phyloP scores from a whole-genome alignment of 2,329 filamentous ascomycete genomes.

The Hymenoscyphus linearis region DNA sequence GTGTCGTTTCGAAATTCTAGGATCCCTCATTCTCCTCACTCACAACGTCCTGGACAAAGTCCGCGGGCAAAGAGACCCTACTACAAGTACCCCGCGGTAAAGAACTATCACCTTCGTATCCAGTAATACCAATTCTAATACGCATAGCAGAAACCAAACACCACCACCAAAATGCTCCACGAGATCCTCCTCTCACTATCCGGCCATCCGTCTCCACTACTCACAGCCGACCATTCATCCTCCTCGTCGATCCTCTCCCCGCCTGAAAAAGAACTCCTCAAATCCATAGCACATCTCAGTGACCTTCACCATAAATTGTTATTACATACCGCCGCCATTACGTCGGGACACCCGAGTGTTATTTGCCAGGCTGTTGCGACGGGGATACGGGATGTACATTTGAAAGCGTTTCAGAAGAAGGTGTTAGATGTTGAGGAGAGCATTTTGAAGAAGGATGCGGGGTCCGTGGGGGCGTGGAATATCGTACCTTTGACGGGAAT shows the following conservation, averaged over 20 bases:
- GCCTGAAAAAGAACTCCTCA: constrained; percentile 76
- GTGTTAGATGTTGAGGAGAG: constrained; percentile 78
- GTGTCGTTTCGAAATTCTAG: constrained; percentile 32
- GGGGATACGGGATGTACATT: constrained; percentile 67
- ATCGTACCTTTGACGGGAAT: constrained; percentile 88
- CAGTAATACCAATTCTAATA: not conserved
- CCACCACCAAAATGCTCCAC: constrained; percentile 69
- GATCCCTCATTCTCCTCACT: constrained; percentile 26
- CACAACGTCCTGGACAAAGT: constrained; percentile 22
- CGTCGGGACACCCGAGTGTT: constrained; percentile 66
- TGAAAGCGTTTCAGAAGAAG: constrained; percentile 75
- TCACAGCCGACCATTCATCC: constrained; percentile 51
- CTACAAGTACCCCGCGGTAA: constrained; percentile 8
- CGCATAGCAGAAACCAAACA: not conserved
- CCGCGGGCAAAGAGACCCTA: constrained; percentile 7
- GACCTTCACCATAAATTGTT: constrained; percentile 71
- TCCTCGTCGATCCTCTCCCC: constrained; percentile 56
- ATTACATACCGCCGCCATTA: constrained; percentile 59
- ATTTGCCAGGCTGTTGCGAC: constrained; percentile 85
- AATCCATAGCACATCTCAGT: constrained; percentile 71
- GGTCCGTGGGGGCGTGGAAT: constrained; percentile 82
- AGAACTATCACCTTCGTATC: not conserved
- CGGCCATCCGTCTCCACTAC: constrained; percentile 85
- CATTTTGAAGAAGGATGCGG: constrained; percentile 71
- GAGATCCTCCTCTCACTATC: constrained; percentile 96